A percentile compares a stretch with the other conserved stretches of the same genome.
Conservation (phyloP, 345 rosid species). For the Geranium brycei region DNA sequence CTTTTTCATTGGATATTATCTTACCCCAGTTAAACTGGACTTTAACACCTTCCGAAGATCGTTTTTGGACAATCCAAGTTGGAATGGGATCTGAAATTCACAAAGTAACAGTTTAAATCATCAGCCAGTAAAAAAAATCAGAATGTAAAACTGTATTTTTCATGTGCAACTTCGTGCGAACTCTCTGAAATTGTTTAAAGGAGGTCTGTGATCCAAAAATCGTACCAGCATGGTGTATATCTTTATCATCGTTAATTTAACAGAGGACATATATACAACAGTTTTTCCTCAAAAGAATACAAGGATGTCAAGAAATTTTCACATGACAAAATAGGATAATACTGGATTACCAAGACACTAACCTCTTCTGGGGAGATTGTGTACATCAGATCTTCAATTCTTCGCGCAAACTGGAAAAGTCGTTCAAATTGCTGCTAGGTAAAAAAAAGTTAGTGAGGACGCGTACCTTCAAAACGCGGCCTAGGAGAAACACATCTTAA, state of each 20-base stretch:
- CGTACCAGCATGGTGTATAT: too few species aligned
- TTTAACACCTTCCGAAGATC: slow-evolving; percentile 81
- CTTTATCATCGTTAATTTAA: too few species aligned
- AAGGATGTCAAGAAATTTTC: too few species aligned
- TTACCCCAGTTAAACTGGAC: slow-evolving; percentile 84
- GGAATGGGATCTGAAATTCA: slow-evolving; percentile 75
- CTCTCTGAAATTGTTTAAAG: too few species aligned
- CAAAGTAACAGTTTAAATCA: background rate
- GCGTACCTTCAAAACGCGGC: too few species aligned
- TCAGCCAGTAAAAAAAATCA: background rate
- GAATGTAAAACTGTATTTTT: background rate
- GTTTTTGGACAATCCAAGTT: slow-evolving; percentile 76
- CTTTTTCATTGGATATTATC: background rate
- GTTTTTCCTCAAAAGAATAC: too few species aligned
- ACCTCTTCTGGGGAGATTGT: slow-evolving; percentile 97
- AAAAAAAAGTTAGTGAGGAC: slow-evolving; percentile 5
- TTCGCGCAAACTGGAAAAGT: slow-evolving; percentile 82
- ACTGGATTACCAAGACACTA: slow-evolving; percentile 8
- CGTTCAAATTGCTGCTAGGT: slow-evolving; percentile 80
- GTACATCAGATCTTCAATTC: slow-evolving; percentile 86
- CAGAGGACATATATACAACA: too few species aligned
- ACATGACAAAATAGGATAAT: too few species aligned
- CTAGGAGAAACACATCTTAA: slow-evolving; percentile 3
- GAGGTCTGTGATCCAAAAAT: too few species aligned
- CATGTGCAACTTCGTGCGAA: too few species aligned